A percentile compares a stretch with the other conserved stretches of the same genome.
These are phyloP conservation scores for Globisporangium polare DNA, from an alignment of 352 stramenopile species.

Conservation along the genomic window DNA sequence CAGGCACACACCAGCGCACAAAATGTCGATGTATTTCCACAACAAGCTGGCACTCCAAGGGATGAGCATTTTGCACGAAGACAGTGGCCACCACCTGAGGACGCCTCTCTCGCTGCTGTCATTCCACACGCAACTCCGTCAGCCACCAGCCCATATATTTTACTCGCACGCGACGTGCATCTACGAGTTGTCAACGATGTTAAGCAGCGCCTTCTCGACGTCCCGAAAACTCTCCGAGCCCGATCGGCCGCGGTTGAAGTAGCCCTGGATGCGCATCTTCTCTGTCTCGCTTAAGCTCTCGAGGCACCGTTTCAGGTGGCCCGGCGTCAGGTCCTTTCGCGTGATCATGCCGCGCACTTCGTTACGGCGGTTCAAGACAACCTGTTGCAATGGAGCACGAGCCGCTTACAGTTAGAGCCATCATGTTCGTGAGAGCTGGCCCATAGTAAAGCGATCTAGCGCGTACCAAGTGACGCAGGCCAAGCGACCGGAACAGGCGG, in stretches of 20 bases:
- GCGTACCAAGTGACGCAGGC: conserved; percentile 92
- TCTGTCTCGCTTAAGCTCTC: conserved; percentile 73
- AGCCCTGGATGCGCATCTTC: conserved; percentile 81
- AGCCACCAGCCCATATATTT: background rate
- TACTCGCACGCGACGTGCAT: background rate
- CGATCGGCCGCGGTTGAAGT: conserved; percentile 72
- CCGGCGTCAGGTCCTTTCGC: conserved; percentile 79
- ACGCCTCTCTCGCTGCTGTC: background rate
- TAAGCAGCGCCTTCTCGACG: conserved; percentile 79
- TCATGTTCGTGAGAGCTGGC: too few relatives aligned
- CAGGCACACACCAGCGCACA: background rate
- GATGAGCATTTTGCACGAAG: background rate
- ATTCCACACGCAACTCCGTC: background rate
- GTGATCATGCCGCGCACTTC: conserved; percentile 90
- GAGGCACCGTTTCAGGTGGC: conserved; percentile 80
- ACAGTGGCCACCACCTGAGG: background rate
- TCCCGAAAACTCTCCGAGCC: conserved; percentile 76
- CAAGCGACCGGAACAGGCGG: conserved; percentile 95
- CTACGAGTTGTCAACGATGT: conserved; percentile 84
- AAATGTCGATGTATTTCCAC: conserved; percentile 8
- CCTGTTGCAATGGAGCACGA: conserved; percentile 21
- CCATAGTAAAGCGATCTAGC: background rate
- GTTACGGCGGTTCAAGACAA: conserved; percentile 91
- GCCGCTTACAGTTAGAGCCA: too few relatives aligned
- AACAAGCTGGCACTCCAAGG: background rate